phyloP scores from a whole-genome alignment of 208 protist species.

The Strigomonas galati region DNA sequence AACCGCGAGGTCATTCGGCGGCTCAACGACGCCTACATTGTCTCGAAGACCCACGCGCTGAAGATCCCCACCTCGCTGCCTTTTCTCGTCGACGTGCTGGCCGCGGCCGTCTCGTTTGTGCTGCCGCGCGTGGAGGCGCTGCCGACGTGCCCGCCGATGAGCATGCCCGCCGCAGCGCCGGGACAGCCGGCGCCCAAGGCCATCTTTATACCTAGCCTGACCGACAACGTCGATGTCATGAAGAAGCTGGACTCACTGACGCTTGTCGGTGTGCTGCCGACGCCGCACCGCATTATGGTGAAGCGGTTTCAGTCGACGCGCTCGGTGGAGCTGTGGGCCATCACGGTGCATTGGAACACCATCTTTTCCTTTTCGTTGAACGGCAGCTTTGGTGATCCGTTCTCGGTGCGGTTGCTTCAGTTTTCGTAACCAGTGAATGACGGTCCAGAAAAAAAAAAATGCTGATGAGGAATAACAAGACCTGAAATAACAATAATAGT shows the following conservation, averaged over 20 bases:
- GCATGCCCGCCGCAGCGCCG: not conserved
- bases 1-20: constrained; percentile 46
- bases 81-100: constrained; percentile 2
- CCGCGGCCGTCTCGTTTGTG: constrained; percentile 14
- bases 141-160: too few relatives aligned
- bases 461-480: too few relatives aligned
- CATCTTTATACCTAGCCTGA: constrained; percentile 19
- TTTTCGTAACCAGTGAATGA: constrained; percentile 24
- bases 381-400: constrained; percentile 51
- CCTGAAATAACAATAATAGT: not conserved
- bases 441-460: not conserved
- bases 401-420: constrained; percentile 62
- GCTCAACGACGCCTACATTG: constrained; percentile 34
- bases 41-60: not conserved
- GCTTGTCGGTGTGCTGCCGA: constrained; percentile 80
- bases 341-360: constrained; percentile 71
- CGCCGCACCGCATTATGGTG: constrained; percentile 73
- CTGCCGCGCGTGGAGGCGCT: constrained; percentile 19
- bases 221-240: constrained; percentile 29
- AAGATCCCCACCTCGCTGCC: not conserved
- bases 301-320: constrained; percentile 59
- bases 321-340: constrained; percentile 70
- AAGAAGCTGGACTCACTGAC: constrained; percentile 47
- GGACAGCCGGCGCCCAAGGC: not conserved
- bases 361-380: constrained; percentile 45